Evolutionary conservation across 2,329 filamentous ascomycete genomes (phyloP), one percentile per base, ranked within the genome.

Genomic region (Aspergillus vadensis): DNA sequence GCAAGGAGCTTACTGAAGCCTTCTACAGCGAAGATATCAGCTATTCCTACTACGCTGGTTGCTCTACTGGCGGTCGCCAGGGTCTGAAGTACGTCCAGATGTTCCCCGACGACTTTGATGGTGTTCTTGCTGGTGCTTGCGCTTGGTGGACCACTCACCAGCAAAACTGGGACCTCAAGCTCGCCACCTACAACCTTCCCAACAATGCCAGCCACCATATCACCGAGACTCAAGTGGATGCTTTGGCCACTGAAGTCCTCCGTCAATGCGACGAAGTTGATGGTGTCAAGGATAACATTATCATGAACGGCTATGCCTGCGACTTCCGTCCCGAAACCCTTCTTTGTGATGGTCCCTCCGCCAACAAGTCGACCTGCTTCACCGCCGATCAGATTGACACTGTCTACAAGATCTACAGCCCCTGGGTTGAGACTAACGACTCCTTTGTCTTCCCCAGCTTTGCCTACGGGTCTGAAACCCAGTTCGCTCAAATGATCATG

Each of bases 51-150:
- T 70, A 70, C 62, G 67, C 82, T 1, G 86, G 86, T 8, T 88
- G 86, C 67, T 87, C 84, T 0, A 82, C 83, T 0, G 86, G 86
- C 6, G 85, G 86, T 1, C 77, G 85, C 0, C 83, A 88, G 73
- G 86, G 84, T 2, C 73, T 86, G 32, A 83, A 83, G 57, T 79
- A 80, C 6, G 80, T 82, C 0, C 80, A 87, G 64, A 68, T 74
- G 15, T 86, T 80, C 61, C 84, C 85, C 0, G 74, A 81, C 0
- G 84, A 86, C 61, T 86, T 87, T 17, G 83, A 87, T 63, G 85
- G 85, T 23, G 77, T 84, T 10, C 67, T 87, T 2, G 80, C 83
- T 15, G 80, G 27, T n/a, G 82, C 79, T 3, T 76, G 79, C 7
- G 79, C 83, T 0, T 85, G 83, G 82, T 84, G 81, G 75, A 82